phyloP scores from a whole-genome alignment of 129 eudicot species.

The Scalesia atractyloides region DNA sequence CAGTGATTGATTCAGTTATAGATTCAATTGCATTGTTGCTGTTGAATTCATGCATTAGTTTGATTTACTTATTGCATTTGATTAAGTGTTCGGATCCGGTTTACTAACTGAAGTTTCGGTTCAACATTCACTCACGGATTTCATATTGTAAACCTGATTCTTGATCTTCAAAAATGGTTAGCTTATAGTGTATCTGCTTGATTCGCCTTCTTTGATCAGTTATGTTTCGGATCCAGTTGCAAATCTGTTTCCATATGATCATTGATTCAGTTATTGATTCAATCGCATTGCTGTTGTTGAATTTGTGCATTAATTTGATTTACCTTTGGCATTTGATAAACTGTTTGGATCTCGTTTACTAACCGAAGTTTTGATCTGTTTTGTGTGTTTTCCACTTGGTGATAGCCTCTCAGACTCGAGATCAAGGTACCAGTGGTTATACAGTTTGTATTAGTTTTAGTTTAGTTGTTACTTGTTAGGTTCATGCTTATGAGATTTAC shows the following conservation, averaged over 20 bases:
- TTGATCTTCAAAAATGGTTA: constrained; percentile 51
- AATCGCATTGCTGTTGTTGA: constrained; percentile 15
- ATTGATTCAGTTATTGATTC: constrained; percentile 8
- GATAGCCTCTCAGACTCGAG: constrained; percentile 93
- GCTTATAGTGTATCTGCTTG: constrained; percentile 20
- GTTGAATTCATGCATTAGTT: neutral
- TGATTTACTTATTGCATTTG: neutral
- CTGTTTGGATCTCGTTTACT: constrained; percentile 55
- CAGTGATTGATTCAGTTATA: too few species aligned
- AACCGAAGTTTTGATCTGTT: constrained; percentile 30
- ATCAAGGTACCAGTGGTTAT: constrained; percentile 67
- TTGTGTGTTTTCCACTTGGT: constrained; percentile 12
- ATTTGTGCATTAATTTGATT: constrained; percentile 23
- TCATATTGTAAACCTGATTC: constrained; percentile 12
- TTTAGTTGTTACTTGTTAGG: neutral
- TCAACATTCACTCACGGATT: constrained; percentile 38
- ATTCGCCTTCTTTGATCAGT: constrained; percentile 17
- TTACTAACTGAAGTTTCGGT: neutral
- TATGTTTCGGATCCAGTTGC: constrained; percentile 48
- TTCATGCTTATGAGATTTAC: constrained; percentile 23
- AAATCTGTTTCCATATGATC: constrained; percentile 20
- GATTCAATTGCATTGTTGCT: constrained; percentile 8
- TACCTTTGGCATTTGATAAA: constrained; percentile 13
- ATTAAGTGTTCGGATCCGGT: neutral
- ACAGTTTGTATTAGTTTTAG: constrained; percentile 10